Conservation (phyloP, 768 basidiomycete genomes). For the Boletellus sp. region DNA sequence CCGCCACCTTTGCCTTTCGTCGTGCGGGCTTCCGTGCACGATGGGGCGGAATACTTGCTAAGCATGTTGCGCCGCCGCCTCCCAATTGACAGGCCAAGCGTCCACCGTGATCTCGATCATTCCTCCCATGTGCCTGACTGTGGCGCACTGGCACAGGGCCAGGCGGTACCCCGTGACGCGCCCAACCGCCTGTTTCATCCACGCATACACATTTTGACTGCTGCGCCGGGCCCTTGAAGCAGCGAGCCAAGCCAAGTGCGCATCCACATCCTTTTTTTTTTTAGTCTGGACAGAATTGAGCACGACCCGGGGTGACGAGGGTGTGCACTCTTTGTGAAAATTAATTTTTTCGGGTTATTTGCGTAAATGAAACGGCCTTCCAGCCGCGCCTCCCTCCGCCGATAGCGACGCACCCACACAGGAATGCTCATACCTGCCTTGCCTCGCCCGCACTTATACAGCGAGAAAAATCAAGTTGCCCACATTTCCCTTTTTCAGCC, state of each 20-base stretch:
- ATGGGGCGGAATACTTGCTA: neutral
- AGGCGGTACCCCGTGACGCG: neutral
- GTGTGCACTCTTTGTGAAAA: neutral
- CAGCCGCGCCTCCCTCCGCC: neutral
- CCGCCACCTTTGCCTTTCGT: too few relatives aligned
- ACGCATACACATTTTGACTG: neutral
- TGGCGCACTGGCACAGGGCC: neutral
- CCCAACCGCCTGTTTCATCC: neutral
- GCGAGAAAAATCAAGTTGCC: neutral
- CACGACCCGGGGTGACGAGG: neutral
- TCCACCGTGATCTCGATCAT: neutral
- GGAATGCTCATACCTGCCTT: neutral
- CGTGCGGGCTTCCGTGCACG: too few relatives aligned
- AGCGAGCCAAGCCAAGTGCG: neutral
- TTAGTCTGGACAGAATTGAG: too few relatives aligned
- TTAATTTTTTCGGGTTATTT: too few relatives aligned
- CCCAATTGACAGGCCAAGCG: neutral
- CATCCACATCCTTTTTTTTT: neutral
- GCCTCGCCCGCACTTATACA: neutral
- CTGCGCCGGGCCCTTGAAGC: too few relatives aligned
- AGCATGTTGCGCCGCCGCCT: neutral
- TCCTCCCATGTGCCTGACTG: neutral
- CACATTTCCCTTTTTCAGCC: neutral
- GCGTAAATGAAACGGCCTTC: neutral
- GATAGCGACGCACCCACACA: neutral